Conservation (phyloP, 2,329 filamentous ascomycete genomes). For the Colletotrichum musae region DNA sequence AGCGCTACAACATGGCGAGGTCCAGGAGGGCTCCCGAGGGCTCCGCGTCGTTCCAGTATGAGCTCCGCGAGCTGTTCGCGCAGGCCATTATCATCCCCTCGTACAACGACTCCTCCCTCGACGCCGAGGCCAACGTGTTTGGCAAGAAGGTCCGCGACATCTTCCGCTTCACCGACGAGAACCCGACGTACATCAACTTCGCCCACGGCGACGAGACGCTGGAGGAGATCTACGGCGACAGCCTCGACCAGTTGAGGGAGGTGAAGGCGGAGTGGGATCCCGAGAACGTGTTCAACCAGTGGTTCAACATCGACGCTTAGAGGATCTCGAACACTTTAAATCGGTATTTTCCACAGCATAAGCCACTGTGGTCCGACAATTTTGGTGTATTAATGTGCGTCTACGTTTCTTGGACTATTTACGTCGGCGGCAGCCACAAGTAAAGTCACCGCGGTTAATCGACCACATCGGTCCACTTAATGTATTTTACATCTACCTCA, state of each 20-base stretch:
- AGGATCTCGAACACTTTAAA: neutral
- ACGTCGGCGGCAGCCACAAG: too few relatives aligned
- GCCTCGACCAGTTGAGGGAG: slow-evolving; percentile 49
- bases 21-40: slow-evolving; percentile 36
- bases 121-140: slow-evolving; percentile 51
- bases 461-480: too few relatives aligned
- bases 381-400: too few relatives aligned
- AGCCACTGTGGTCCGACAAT: too few relatives aligned
- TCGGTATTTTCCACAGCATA: too few relatives aligned
- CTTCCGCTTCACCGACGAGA: slow-evolving; percentile 33
- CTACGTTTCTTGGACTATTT: too few relatives aligned
- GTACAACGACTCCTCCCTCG: slow-evolving; percentile 52
- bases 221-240: slow-evolving; percentile 53
- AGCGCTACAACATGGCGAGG: slow-evolving; percentile 52
- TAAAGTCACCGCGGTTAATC: too few relatives aligned
- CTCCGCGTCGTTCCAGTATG: neutral
- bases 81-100: slow-evolving; percentile 55
- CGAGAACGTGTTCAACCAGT: slow-evolving; percentile 50
- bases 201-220: slow-evolving; percentile 48
- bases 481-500: too few relatives aligned
- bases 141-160: slow-evolving; percentile 47
- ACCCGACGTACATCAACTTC: slow-evolving; percentile 45
- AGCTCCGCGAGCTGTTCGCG: slow-evolving; percentile 45
- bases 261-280: slow-evolving; percentile 56
- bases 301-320: neutral